phyloP scores from a whole-genome alignment of 208 protist genomes.

The Trypanosoma brucei region DNA sequence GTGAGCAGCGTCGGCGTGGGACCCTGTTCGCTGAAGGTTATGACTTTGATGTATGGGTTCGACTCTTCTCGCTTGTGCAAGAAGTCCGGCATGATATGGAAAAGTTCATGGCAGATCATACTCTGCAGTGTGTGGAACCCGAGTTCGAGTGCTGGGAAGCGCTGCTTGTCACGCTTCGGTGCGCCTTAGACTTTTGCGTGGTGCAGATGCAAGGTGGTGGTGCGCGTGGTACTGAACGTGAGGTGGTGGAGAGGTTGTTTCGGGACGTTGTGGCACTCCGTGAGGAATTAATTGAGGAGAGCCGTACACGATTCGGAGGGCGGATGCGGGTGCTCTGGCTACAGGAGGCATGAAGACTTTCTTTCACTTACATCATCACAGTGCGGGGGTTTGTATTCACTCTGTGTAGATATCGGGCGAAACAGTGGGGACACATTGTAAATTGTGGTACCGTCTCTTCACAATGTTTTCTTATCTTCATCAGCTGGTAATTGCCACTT shows the following conservation, averaged over 20 bases:
- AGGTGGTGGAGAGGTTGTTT: constrained; percentile 45
- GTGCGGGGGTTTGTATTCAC: too few species aligned
- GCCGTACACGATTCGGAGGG: constrained; percentile 62
- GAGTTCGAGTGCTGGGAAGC: constrained; percentile 89
- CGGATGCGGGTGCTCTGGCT: constrained; percentile 83
- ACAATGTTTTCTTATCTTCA: too few species aligned
- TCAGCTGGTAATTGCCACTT: too few species aligned
- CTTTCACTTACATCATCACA: constrained; percentile 4
- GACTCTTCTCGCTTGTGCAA: constrained; percentile 38
- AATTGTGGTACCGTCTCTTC: too few species aligned
- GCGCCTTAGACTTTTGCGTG: constrained; percentile 69
- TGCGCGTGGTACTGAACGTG: constrained; percentile 24
- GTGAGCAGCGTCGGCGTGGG: not conserved
- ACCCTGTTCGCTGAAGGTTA: constrained; percentile 37
- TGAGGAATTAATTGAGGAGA: constrained; percentile 66
- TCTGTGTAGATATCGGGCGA: too few species aligned
- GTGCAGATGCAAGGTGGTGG: constrained; percentile 43
- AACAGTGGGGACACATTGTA: too few species aligned
- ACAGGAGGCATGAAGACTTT: constrained; percentile 51
- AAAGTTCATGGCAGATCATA: constrained; percentile 43
- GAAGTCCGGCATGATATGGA: constrained; percentile 66
- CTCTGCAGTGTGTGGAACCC: constrained; percentile 35
- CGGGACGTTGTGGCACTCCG: constrained; percentile 52
- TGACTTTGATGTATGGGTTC: constrained; percentile 46
- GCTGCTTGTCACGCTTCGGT: constrained; percentile 61